Evolutionary conservation across 1,284 basidiomycete genomes (phyloP), one percentile per base, ranked within the genome.

Genomic region (Tylopilus orsonianus): DNA sequence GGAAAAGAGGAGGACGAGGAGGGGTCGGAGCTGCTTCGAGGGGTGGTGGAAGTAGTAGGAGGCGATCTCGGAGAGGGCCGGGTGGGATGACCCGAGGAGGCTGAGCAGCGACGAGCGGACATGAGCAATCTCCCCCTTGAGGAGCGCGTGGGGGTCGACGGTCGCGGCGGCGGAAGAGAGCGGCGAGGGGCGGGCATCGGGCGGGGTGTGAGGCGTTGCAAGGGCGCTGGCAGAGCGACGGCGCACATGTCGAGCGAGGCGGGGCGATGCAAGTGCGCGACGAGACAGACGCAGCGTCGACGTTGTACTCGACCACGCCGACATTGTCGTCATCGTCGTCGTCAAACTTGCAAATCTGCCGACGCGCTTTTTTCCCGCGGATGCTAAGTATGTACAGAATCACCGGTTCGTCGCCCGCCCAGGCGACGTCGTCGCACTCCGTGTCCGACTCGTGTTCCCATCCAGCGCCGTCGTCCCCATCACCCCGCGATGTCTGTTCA

Each of bases 11-110:
- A 99, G 80, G 26, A 98, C 90, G 37, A 98, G 78, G 55, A 96
- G 75, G 1, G 96, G 94, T 13, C 96, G 83, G 20, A 98, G 78
- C 64, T 97, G 93, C 66, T 97, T 97, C 19, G 91, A 88, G 10
- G 87, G 85, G 44, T 86, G 82, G 51, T 90, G 76, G 68, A 98
- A 97, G 73, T 97, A 97, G 71, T 94, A 97, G 58, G 93, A 85
- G 4, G 95, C 93, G 53, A 97, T 87, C 48, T 88, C 81, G 55
- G 89, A 85, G 48, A 99, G 82, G 1, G 85, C 82, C 2, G 93
- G 90, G 67, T 98, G 91, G 9, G 91, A 88, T 2, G 90, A 89
- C 23, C 93, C 94, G 10, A 99, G 79, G 34, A 99, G 77, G 54
- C 78, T 75, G 55, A 93, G 77, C 24, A 99, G 77, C 49, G 82